These are phyloP conservation scores for Eimeria brunetti DNA, from an alignment of 169 alveolate species.

Conservation along the genomic window DNA sequence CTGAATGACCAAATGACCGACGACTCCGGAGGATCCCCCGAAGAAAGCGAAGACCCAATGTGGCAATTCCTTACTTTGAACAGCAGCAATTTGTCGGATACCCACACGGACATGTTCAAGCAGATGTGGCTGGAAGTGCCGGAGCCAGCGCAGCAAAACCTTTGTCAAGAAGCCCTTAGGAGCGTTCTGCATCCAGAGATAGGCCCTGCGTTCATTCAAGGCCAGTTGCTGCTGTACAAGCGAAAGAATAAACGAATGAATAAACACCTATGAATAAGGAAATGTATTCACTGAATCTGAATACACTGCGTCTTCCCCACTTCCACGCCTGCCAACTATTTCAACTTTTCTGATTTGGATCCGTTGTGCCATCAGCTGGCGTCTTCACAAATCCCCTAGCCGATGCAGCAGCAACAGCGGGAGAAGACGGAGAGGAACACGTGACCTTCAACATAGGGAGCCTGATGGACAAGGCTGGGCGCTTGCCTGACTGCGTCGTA, in stretches of 20 bases:
- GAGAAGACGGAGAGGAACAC: constrained; percentile 5
- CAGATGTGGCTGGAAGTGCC: constrained; percentile 34
- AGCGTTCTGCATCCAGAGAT: constrained; percentile 30
- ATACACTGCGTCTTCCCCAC: not conserved
- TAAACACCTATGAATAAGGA: no score
- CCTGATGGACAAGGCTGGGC: constrained; percentile 65
- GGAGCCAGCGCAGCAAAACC: constrained; percentile 15
- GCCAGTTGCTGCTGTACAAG: not conserved
- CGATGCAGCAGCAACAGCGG: not conserved
- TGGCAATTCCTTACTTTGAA: constrained; percentile 26
- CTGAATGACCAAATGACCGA: not conserved
- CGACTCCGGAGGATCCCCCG: not conserved
- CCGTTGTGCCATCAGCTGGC: constrained; percentile 11
- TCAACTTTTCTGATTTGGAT: not conserved
- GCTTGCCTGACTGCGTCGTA: constrained; percentile 67
- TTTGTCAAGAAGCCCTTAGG: constrained; percentile 31
- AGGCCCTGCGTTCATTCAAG: constrained; percentile 61
- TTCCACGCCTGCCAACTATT: not conserved
- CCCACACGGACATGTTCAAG: not conserved
- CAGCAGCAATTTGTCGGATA: not conserved
- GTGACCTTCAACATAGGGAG: constrained; percentile 6
- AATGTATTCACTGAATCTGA: not conserved
- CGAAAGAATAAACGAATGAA: not conserved
- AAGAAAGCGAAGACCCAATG: not conserved
- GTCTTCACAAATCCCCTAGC: constrained; percentile 36